Percentiles rank a stretch among this genome's conserved stretches.
These are phyloP conservation scores for Populus nigra DNA, from an alignment of 345 rosid species.

Conservation along the genomic window DNA sequence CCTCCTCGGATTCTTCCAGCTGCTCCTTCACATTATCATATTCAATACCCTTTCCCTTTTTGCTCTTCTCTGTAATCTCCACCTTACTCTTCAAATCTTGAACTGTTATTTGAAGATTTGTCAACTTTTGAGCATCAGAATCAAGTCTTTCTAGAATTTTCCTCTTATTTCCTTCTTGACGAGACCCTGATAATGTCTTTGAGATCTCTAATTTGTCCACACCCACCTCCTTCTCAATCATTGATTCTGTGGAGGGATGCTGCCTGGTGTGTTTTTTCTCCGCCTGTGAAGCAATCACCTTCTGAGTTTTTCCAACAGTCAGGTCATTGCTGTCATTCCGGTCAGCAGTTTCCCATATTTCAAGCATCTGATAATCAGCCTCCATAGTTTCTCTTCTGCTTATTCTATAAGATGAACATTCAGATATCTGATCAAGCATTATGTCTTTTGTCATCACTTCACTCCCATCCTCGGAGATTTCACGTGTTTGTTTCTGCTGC, in stretches of 20 bases:
- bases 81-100: slow-evolving; percentile 78
- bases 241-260: slow-evolving; percentile 50
- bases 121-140: slow-evolving; percentile 81
- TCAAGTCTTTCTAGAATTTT: slow-evolving; percentile 84
- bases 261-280: slow-evolving; percentile 40
- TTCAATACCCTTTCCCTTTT: slow-evolving; percentile 62
- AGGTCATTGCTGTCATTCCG: slow-evolving; percentile 44
- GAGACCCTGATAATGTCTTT: slow-evolving; percentile 49
- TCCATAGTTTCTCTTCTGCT: slow-evolving; percentile 63
- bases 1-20: slow-evolving; percentile 72
- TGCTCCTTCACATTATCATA: slow-evolving; percentile 68
- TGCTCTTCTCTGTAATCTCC: slow-evolving; percentile 56
- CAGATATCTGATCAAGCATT: slow-evolving; percentile 88
- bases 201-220: slow-evolving; percentile 77
- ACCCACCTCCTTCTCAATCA: slow-evolving; percentile 61
- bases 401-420: slow-evolving; percentile 70
- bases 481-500: slow-evolving; percentile 40
- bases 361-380: slow-evolving; percentile 51
- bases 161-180: slow-evolving; percentile 52
- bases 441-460: slow-evolving; percentile 88
- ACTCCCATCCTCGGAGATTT: slow-evolving; percentile 46
- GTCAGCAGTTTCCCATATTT: slow-evolving; percentile 52
- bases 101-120: slow-evolving; percentile 72
- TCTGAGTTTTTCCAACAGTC: slow-evolving; percentile 44
- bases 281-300: slow-evolving; percentile 13